Conservation (phyloP, 1,139 yeast genomes). For the Saccharomyces pastorianus region DNA sequence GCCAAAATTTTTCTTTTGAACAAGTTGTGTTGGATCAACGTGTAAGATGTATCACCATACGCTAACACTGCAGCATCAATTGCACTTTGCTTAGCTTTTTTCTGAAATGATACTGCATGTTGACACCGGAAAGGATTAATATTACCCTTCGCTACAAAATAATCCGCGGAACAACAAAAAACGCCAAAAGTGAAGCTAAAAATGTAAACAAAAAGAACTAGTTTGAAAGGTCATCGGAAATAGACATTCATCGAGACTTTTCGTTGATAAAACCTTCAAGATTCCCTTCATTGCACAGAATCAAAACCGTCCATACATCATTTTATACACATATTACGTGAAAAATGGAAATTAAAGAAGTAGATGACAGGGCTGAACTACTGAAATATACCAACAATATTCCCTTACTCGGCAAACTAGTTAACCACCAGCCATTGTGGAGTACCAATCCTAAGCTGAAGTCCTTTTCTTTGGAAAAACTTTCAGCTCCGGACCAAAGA, state of each 20-base stretch:
- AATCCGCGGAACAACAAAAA: background rate
- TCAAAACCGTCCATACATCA: background rate
- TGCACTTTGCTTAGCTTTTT: too few species aligned
- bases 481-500: constrained; percentile 31
- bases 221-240: background rate
- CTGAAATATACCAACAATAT: background rate
- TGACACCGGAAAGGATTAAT: background rate
- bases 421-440: constrained; percentile 32
- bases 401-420: constrained; percentile 20
- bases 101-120: too few species aligned
- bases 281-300: background rate
- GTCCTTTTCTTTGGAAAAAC: constrained; percentile 36
- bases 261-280: background rate
- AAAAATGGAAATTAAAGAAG: constrained; percentile 17
- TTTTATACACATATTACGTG: background rate
- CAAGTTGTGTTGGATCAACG: too few species aligned
- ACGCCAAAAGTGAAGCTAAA: background rate
- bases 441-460: constrained; percentile 30
- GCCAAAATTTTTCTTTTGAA: too few species aligned
- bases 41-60: too few species aligned
- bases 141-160: background rate
- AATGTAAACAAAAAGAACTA: background rate
- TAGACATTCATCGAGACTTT: background rate
- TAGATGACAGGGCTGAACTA: constrained; percentile 19
- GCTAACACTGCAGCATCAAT: too few species aligned